A percentile compares a stretch with the other conserved stretches of the same genome.
Evolutionary conservation across 2,329 filamentous ascomycete genomes (phyloP).

Genomic region (Monilinia fructigena): DNA sequence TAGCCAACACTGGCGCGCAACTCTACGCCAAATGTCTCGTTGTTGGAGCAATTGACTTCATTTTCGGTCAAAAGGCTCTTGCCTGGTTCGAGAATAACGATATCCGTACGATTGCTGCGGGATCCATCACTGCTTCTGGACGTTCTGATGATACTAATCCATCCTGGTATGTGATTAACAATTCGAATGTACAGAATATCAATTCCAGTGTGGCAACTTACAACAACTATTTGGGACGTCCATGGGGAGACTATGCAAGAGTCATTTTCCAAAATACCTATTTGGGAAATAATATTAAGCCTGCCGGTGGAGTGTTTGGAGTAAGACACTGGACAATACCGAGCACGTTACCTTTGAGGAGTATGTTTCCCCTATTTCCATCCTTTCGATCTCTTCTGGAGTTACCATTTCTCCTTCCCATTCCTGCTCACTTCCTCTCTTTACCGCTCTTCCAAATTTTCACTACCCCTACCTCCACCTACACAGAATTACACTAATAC

Average conservation of each 20-base stretch:
- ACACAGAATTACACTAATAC: not conserved
- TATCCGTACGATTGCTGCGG: conserved; percentile 47
- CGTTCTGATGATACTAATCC: conserved; percentile 41
- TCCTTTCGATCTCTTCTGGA: not conserved
- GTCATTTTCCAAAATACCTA: conserved; percentile 51
- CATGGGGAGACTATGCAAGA: conserved; percentile 50
- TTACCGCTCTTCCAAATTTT: not conserved
- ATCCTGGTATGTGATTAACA: conserved; percentile 56
- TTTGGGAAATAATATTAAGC: conserved; percentile 50
- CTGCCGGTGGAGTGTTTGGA: conserved; percentile 52
- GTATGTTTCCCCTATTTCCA: conserved; percentile 1
- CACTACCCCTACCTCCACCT: not conserved
- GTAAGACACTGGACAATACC: conserved; percentile 34
- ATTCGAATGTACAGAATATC: conserved; percentile 48
- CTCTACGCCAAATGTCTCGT: conserved; percentile 57
- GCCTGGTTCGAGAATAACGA: conserved; percentile 50
- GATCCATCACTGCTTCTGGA: conserved; percentile 49
- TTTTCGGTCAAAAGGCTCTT: conserved; percentile 53
- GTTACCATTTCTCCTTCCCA: not conserved
- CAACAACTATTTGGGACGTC: conserved; percentile 51
- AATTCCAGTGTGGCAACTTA: conserved; percentile 42
- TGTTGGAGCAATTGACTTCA: conserved; percentile 58
- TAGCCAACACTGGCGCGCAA: conserved; percentile 51
- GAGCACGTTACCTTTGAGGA: not conserved
- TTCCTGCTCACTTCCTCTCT: not conserved